These are phyloP conservation scores for Aspergillus nomiae DNA, from an alignment of 2,329 filamentous ascomycete genomes.

Conservation along the genomic window DNA sequence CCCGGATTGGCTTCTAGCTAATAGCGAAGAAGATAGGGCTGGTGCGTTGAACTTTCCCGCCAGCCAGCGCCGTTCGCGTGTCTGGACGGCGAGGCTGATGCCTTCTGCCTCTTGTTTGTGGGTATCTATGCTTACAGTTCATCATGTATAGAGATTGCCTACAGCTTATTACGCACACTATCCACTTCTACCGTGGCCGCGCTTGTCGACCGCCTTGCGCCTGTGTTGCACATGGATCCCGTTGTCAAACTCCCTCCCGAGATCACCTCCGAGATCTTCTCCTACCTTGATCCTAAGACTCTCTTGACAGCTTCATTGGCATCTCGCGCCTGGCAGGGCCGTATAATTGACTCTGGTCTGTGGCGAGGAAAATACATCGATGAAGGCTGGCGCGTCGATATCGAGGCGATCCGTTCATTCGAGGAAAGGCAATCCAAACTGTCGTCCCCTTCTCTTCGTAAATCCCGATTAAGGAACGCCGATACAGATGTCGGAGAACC, in stretches of 20 bases:
- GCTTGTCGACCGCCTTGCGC: conserved; percentile 77
- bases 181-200: conserved; percentile 77
- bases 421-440: conserved; percentile 57
- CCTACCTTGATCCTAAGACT: conserved; percentile 79
- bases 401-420: conserved; percentile 64
- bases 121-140: conserved; percentile 17
- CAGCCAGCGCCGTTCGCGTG: conserved; percentile 10
- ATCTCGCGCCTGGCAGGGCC: conserved; percentile 77
- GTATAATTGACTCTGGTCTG: conserved; percentile 79
- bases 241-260: conserved; percentile 82
- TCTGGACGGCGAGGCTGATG: neutral
- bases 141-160: conserved; percentile 68
- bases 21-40: conserved; percentile 58
- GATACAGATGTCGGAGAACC: conserved; percentile 54
- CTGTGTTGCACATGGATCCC: conserved; percentile 90
- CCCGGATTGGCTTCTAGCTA: conserved; percentile 57
- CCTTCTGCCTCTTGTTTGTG: neutral
- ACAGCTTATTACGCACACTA: conserved; percentile 74
- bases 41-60: conserved; percentile 43
- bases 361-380: conserved; percentile 82
- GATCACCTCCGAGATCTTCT: conserved; percentile 85
- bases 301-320: conserved; percentile 77
- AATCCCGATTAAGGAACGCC: conserved; percentile 49
- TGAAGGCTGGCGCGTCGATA: conserved; percentile 82
- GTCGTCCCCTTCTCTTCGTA: conserved; percentile 42